These are phyloP conservation scores for Populus tremula DNA, from an alignment of 345 rosid genomes.

Conservation along the genomic window DNA sequence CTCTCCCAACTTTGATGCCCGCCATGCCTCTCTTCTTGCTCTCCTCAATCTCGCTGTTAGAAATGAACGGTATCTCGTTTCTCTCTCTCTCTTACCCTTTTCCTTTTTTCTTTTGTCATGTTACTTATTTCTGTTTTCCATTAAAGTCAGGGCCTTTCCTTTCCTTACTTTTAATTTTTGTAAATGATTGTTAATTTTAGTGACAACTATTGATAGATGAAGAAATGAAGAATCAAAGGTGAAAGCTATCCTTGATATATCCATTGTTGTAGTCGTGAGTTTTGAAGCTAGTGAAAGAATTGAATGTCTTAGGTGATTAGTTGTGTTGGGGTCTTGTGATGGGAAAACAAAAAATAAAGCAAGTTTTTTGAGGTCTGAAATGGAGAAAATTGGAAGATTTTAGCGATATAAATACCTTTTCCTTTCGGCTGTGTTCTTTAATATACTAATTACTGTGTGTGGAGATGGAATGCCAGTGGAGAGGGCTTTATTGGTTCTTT, in stretches of 20 bases:
- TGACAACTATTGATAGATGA: not conserved
- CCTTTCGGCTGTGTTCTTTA: not conserved
- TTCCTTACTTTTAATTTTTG: not conserved
- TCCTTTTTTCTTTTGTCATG: not conserved
- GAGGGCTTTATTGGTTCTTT: too few relatives aligned
- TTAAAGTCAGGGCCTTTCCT: too few relatives aligned
- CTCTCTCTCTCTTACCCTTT: not conserved
- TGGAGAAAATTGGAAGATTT: not conserved
- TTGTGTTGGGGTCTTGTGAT: not conserved
- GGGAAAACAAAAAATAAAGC: not conserved
- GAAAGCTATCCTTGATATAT: not conserved
- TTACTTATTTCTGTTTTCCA: not conserved
- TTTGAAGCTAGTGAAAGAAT: not conserved
- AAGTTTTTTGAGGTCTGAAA: not conserved
- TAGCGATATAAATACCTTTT: not conserved
- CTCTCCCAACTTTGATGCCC: conserved; percentile 55
- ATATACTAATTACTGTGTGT: too few relatives aligned
- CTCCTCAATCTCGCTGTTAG: conserved; percentile 78
- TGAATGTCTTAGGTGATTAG: not conserved
- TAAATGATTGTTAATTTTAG: not conserved
- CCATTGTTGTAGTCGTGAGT: not conserved
- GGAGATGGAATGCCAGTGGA: too few relatives aligned
- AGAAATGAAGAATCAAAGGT: not conserved
- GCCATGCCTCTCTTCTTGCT: conserved; percentile 69
- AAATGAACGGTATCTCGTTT: conserved; percentile 46